Percentiles rank a stretch among this genome's conserved stretches.
phyloP scores from a whole-genome alignment of 257 asterid species.

The Petunia axillaris region DNA sequence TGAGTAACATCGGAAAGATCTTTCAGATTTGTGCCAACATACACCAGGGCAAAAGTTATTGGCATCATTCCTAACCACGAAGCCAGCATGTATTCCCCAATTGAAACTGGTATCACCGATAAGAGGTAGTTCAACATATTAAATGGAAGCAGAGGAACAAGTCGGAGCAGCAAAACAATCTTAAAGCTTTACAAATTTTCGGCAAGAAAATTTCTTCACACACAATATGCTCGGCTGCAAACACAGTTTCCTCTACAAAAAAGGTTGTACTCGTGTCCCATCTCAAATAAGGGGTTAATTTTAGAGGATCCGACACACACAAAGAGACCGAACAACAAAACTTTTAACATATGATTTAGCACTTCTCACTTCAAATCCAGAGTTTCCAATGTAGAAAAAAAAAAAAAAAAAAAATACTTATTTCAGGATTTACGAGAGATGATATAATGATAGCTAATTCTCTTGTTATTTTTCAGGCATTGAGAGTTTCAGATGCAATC shows the following conservation, averaged over 20 bases:
- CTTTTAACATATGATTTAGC: too few species aligned
- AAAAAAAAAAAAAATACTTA: too few species aligned
- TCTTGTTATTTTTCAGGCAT: background rate
- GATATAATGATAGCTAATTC: background rate
- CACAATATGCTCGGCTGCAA: too few species aligned
- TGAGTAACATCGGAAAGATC: slow-evolving; percentile 98
- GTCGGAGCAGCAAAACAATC: slow-evolving; percentile 95
- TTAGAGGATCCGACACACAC: too few species aligned
- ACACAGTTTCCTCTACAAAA: too few species aligned
- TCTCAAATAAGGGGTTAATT: too few species aligned
- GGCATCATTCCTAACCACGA: slow-evolving; percentile 99
- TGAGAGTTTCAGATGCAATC: background rate
- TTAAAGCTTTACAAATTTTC: slow-evolving; percentile 8
- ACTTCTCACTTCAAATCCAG: too few species aligned
- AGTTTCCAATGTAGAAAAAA: too few species aligned
- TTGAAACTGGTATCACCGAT: slow-evolving; percentile 90
- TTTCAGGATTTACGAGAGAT: background rate
- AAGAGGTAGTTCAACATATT: slow-evolving; percentile 95
- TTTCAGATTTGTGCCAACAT: slow-evolving; percentile 93
- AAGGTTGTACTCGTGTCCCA: too few species aligned
- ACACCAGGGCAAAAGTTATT: slow-evolving; percentile 89
- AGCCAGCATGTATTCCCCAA: slow-evolving; percentile 84
- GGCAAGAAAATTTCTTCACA: too few species aligned
- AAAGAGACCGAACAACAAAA: too few species aligned
- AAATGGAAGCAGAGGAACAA: slow-evolving; percentile 93